Evolutionary conservation across 2,329 filamentous ascomycete genomes (phyloP), one percentile per base, ranked within the genome.

Genomic region (Aureobasidium namibiae): DNA sequence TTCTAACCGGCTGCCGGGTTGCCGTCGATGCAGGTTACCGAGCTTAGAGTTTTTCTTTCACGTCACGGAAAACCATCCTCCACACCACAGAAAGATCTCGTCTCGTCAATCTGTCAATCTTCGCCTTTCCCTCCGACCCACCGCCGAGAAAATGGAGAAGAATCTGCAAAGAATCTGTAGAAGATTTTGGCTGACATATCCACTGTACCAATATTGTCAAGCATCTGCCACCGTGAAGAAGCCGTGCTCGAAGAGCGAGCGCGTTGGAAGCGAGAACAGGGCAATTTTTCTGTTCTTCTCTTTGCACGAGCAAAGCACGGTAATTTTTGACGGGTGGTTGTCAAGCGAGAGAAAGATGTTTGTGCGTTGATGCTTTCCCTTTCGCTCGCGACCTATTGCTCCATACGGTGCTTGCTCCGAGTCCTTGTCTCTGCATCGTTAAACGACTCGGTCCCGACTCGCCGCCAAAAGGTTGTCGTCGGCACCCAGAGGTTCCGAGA

Each of bases 1-100:
- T 56, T 45, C n/a, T 56, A 36, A 56, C 52, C 39, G 52, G 4
- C 21, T 26, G 52, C 52, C 52, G 52, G 14, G 11, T 14, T 21
- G 9, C 39, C 52, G 52, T 18, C n/a, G 29, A 45, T 26, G 52
- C 39, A 56, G 39, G 52, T 56, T n/a, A n/a, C 52, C 52, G 52
- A 56, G 52, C 52, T 44, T 45, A 56, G 45, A 26, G 14, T 54
- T 54, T 54, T 45, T 13, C 4, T 21, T 18, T 34, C 26, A 39
- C 52, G 52, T 56, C 52, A 56, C 45, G 26, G 33, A 34, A 34
- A 45, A 45, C 39, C 29, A 44, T 44, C 39, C 39, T 56, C 52
- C 39, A 56, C 52, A 56, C 14, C 26, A 54, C n/a, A 31, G 26
- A 29, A 26, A 26, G 38, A 41, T 23, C 18, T 33, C 31, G 9